Percentiles rank a stretch among this genome's conserved stretches.
Conservation (phyloP, 2,329 filamentous ascomycete species). For the Sordariomycetes sp. region DNA sequence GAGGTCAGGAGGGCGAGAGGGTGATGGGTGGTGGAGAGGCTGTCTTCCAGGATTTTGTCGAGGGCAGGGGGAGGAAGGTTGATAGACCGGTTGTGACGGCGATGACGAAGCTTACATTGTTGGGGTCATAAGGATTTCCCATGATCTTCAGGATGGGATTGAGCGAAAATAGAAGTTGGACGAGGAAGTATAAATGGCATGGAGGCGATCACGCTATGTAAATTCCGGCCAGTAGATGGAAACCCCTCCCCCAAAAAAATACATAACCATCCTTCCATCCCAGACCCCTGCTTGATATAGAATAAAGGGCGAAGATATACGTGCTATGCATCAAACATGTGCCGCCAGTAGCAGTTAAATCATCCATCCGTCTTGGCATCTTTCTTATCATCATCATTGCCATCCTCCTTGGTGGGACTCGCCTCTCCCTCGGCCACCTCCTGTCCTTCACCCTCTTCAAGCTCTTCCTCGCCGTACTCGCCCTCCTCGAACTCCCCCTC, state of each 20-base stretch:
- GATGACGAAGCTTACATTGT: slow-evolving; percentile 39
- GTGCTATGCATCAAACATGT: too few relatives aligned
- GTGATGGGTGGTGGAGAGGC: slow-evolving; percentile 39
- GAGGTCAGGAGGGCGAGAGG: slow-evolving; percentile 14
- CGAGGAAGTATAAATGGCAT: background rate
- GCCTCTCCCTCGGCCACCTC: slow-evolving; percentile 5
- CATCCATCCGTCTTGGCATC: background rate
- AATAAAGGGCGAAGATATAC: too few relatives aligned
- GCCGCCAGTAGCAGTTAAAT: background rate
- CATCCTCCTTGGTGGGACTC: background rate
- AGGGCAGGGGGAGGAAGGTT: slow-evolving; percentile 31
- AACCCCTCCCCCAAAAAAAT: background rate
- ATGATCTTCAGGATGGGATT: too few relatives aligned
- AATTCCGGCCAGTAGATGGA: background rate
- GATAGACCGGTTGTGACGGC: slow-evolving; percentile 38
- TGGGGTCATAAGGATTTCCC: slow-evolving; percentile 36
- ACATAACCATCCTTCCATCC: background rate
- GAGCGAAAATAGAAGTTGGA: background rate
- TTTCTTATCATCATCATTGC: background rate
- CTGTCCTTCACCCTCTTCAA: slow-evolving; percentile 2
- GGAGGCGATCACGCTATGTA: background rate
- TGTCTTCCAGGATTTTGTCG: slow-evolving; percentile 39
- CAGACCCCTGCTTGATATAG: background rate
- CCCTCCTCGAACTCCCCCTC: slow-evolving; percentile 12
- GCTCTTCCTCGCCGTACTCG: slow-evolving; percentile 3